These are phyloP conservation scores for Saccharomycopsis lassenensis DNA, from an alignment of 805 yeast species.

Conservation along the genomic window DNA sequence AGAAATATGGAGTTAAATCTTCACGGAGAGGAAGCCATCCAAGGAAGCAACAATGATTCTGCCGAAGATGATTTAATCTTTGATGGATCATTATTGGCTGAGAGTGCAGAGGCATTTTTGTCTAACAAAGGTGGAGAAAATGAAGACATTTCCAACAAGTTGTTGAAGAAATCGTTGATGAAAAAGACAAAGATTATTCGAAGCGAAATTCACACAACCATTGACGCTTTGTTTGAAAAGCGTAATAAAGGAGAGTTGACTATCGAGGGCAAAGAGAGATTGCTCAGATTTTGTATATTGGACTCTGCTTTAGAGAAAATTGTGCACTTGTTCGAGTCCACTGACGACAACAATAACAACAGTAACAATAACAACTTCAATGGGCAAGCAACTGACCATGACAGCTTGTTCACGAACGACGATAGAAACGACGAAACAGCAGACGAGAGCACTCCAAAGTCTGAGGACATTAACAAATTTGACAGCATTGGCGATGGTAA, in stretches of 20 bases:
- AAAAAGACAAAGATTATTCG: slow-evolving; percentile 31
- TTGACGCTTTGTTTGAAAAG: slow-evolving; percentile 46
- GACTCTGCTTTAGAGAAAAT: slow-evolving; percentile 59
- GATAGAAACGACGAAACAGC: not conserved
- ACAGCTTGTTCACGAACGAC: not conserved
- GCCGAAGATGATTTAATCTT: slow-evolving; percentile 52
- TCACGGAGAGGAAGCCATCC: slow-evolving; percentile 25
- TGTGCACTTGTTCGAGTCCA: slow-evolving; percentile 26
- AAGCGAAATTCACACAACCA: slow-evolving; percentile 34
- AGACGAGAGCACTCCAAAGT: not conserved
- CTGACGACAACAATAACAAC: slow-evolving; percentile 9
- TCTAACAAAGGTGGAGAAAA: slow-evolving; percentile 26
- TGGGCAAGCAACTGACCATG: not conserved
- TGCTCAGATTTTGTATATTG: slow-evolving; percentile 55
- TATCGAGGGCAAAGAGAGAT: slow-evolving; percentile 62
- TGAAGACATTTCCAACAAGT: slow-evolving; percentile 29
- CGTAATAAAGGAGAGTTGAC: slow-evolving; percentile 45
- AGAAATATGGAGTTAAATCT: slow-evolving; percentile 65
- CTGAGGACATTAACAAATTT: not conserved
- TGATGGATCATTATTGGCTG: slow-evolving; percentile 66
- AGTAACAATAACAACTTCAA: slow-evolving; percentile 9
- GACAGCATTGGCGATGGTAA: not conserved
- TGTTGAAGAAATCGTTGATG: slow-evolving; percentile 30
- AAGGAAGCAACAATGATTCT: slow-evolving; percentile 16
- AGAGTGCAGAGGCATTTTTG: slow-evolving; percentile 58